Evolutionary conservation across 495 filamentous ascomycete genomes (phyloP).

Genomic region (Penicillium psychrofluorescens): DNA sequence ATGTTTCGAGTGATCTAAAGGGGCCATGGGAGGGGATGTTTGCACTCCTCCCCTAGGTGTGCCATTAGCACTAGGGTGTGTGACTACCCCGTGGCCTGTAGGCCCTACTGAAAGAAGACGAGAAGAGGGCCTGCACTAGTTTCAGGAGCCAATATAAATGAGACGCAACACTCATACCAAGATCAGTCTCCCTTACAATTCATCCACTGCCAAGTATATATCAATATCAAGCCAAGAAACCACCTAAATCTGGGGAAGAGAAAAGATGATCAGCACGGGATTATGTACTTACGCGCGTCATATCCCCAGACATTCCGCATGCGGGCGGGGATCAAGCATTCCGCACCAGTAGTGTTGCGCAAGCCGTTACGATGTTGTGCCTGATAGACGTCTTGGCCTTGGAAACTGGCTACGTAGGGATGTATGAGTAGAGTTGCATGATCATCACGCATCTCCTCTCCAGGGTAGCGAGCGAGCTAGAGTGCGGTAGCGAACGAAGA

Average conservation of each 20-base stretch:
- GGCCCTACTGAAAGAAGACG: too few species aligned
- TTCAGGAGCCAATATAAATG: too few species aligned
- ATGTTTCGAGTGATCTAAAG: slow-evolving; percentile 66
- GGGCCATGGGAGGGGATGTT: neutral
- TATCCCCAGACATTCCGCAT: slow-evolving; percentile 3
- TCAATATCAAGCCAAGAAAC: neutral
- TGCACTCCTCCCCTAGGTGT: too few species aligned
- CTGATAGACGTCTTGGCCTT: neutral
- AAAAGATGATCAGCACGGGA: neutral
- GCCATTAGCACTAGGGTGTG: too few species aligned
- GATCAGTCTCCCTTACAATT: too few species aligned
- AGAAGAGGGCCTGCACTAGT: too few species aligned
- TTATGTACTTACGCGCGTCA: neutral
- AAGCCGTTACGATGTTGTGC: slow-evolving; percentile 1
- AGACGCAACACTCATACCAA: too few species aligned
- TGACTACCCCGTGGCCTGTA: too few species aligned
- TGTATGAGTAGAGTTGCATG: neutral
- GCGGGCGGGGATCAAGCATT: slow-evolving; percentile 4
- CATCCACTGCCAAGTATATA: neutral
- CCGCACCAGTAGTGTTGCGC: slow-evolving; percentile 12
- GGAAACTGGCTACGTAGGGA: neutral
- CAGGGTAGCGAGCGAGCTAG: too few species aligned
- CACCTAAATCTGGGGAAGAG: neutral
- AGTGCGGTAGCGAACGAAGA: neutral
- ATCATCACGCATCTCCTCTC: too few species aligned